These are phyloP conservation scores for Cicer yamashitae DNA, from an alignment of 306 rosid species.

Conservation along the genomic window DNA sequence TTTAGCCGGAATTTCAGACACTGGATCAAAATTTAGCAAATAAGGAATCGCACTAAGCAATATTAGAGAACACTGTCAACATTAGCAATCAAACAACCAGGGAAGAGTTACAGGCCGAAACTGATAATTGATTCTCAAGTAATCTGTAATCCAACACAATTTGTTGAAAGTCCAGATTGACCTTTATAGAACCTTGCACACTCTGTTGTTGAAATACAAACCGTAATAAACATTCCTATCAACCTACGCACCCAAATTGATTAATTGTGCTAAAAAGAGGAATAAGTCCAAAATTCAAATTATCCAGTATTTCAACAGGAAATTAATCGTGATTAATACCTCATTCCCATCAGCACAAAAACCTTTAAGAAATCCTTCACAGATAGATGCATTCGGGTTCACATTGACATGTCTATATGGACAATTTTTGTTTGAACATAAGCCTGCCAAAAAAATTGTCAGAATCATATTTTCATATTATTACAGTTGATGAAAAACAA, in stretches of 20 bases:
- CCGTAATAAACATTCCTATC: background rate
- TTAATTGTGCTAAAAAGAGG: conserved; percentile 9
- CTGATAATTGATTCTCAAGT: conserved; percentile 17
- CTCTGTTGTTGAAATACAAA: background rate
- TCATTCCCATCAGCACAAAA: conserved; percentile 91
- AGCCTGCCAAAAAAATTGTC: conserved; percentile 73
- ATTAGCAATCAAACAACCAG: conserved; percentile 27
- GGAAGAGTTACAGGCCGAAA: conserved; percentile 14
- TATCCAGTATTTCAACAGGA: conserved; percentile 16
- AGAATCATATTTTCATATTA: conserved; percentile 50
- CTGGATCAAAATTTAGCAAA: conserved; percentile 11
- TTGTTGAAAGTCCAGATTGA: conserved; percentile 3
- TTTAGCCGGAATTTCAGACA: background rate
- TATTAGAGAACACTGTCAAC: conserved; percentile 10
- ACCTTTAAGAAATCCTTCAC: conserved; percentile 94
- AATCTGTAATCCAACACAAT: background rate
- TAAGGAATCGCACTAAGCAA: background rate
- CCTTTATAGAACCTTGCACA: background rate
- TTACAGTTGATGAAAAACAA: conserved; percentile 30
- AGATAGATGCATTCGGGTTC: conserved; percentile 80
- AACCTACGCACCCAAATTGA: conserved; percentile 1
- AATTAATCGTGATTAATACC: conserved; percentile 57
- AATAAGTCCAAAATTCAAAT: conserved; percentile 11
- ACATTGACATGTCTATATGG: conserved; percentile 96
- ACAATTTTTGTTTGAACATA: conserved; percentile 81